Evolutionary conservation across 352 stramenopile species (phyloP), one percentile per base, ranked within the genome.

Genomic region (Globisporangium emineosum): DNA sequence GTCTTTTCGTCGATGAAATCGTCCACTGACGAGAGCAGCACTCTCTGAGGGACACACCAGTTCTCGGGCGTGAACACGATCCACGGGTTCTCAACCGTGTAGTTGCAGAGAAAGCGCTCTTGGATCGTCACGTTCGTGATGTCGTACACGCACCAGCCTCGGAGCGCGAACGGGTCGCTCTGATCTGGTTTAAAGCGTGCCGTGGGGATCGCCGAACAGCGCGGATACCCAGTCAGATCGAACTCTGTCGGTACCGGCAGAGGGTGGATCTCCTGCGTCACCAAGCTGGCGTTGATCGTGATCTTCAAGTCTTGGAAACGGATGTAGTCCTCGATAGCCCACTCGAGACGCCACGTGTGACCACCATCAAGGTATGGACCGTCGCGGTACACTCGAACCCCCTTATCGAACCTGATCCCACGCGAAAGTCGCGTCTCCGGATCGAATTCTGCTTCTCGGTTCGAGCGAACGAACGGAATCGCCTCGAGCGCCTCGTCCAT

Each of bases 21-120:
- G 53, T 91, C 75, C 10, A 89, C 78, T 6, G 77, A 67, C 2
- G 63, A 47, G 1, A 93, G 70, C 10, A 67, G 29, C 3, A 93
- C 76, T 42, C 57, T 65, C 51, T 93, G 81, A 0, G 81, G 78
- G 15, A 78, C 6, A 59, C 81, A 93, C 85, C 85, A 93, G 49
- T 91, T 83, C 51, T 77, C 70, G 0, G 79, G 79, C 0, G 80
- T 81, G 72, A 91, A 91, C 13, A 91, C 77, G 33, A 90, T 76
- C 76, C 81, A 88, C n/a, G 85, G 85, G 33, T 85, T 87, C 33
- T 73, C 42, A 1, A 93, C 75, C 0, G 85, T 93, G 51, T 79
- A 88, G 53, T 93, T 93, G 59, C 85, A 93, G 6, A 93, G 64
- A 27, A 86, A 90, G 1, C 82, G 76, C 51, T 93, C 82, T n/a